Evolutionary conservation across 352 stramenopile species (phyloP).

Genomic region (Pythium sp.): DNA sequence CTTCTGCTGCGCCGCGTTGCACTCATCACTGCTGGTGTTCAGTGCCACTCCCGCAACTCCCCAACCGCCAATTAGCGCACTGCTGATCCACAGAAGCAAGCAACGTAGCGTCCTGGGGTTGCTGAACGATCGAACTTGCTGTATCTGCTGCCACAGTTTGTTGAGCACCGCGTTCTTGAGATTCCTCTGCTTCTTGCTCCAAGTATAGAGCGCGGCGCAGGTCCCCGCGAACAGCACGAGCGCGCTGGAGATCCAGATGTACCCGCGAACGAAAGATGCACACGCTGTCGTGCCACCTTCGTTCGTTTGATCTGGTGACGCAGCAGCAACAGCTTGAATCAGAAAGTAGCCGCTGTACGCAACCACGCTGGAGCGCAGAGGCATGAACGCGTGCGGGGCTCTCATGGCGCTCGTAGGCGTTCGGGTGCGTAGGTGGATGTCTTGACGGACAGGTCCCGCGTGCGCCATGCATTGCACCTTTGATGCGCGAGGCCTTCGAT

Average conservation of each 20-base stretch:
- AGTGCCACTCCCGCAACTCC: neutral
- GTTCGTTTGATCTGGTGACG: neutral
- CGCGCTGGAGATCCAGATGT: conserved; percentile 8
- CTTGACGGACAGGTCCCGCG: too few species aligned
- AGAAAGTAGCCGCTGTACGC: neutral
- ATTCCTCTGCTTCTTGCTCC: neutral
- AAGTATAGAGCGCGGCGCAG: neutral
- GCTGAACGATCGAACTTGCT: neutral
- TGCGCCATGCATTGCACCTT: too few species aligned
- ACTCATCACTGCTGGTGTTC: neutral
- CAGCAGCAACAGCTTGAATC: neutral
- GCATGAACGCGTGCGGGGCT: neutral
- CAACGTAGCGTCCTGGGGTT: neutral
- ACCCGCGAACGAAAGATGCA: neutral
- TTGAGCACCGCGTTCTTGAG: neutral
- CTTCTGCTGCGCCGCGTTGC: neutral
- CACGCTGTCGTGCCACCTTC: neutral
- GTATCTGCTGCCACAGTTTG: neutral
- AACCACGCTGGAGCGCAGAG: neutral
- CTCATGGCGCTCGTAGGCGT: neutral
- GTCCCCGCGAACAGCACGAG: neutral
- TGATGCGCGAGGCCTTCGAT: too few species aligned
- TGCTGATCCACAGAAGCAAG: neutral
- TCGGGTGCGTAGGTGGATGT: too few species aligned
- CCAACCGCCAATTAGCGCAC: neutral